phyloP scores from a whole-genome alignment of 306 rosid genomes.

The Cucurbita ficifolia region DNA sequence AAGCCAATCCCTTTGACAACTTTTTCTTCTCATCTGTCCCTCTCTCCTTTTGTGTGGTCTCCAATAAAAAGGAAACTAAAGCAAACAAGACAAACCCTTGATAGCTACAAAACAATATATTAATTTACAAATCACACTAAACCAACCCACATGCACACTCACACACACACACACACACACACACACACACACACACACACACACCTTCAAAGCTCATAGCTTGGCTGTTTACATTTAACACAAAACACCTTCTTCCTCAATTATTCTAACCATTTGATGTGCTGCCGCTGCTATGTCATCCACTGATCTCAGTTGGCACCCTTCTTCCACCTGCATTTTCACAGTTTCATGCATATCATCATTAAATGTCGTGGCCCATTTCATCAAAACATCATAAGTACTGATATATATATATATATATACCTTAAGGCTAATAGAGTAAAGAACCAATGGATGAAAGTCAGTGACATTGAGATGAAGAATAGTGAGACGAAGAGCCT shows the following conservation, averaged over 20 bases:
- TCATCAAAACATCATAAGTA: neutral
- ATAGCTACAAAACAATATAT: conserved; percentile 6
- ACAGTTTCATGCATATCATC: neutral
- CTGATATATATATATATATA: too few relatives aligned
- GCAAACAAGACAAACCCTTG: neutral
- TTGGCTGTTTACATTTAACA: neutral
- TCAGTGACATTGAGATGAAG: conserved; percentile 80
- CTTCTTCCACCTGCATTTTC: conserved; percentile 68
- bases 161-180: neutral
- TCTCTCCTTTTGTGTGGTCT: neutral
- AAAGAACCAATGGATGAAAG: conserved; percentile 48
- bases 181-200: neutral
- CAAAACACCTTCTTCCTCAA: conserved; percentile 36
- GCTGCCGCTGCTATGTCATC: conserved; percentile 74
- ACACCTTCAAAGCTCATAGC: neutral
- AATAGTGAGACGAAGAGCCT: conserved; percentile 45
- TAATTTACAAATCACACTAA: conserved; percentile 1
- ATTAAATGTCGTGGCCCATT: neutral
- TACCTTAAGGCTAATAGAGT: conserved; percentile 83
- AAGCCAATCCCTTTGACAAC: neutral
- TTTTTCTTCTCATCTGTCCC: neutral
- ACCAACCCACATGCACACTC: neutral
- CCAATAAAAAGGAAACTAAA: neutral
- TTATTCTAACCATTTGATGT: conserved; percentile 52
- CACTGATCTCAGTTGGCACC: conserved; percentile 51